These are phyloP conservation scores for Candida coquimbonensis DNA, from an alignment of 805 yeast genomes.

Conservation along the genomic window DNA sequence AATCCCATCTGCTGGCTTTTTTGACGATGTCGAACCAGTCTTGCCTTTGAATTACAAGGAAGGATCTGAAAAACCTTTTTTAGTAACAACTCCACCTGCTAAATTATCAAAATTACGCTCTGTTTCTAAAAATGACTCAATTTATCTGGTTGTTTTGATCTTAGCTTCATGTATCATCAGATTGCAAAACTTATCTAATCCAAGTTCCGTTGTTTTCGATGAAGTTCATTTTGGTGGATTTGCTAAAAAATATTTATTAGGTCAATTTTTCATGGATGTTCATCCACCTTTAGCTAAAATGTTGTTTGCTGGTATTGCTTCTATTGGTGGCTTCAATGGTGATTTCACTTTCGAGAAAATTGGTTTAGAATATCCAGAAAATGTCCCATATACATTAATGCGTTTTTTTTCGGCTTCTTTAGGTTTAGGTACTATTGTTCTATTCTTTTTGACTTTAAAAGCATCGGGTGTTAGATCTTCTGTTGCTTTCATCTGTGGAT, in stretches of 20 bases:
- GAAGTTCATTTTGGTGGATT: conserved; percentile 98
- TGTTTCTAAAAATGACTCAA: conserved; percentile 32
- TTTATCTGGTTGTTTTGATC: conserved; percentile 37
- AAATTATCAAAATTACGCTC: conserved; percentile 35
- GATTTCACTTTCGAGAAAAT: conserved; percentile 60
- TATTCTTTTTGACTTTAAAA: conserved; percentile 63
- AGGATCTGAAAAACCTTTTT: conserved; percentile 49
- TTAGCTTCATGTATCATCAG: conserved; percentile 53
- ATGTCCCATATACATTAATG: conserved; percentile 60
- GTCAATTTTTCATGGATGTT: conserved; percentile 62
- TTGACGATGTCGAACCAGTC: conserved; percentile 26
- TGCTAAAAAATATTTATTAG: conserved; percentile 70
- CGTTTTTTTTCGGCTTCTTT: conserved; percentile 61
- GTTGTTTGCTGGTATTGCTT: conserved; percentile 65
- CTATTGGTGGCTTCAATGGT: conserved; percentile 65
- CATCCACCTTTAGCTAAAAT: conserved; percentile 79
- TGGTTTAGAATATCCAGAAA: conserved; percentile 53
- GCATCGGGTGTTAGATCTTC: conserved; percentile 63
- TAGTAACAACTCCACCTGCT: conserved; percentile 44
- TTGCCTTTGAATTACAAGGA: conserved; percentile 39
- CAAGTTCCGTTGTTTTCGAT: conserved; percentile 82
- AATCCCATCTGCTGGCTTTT: neutral
- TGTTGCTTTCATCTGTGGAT: conserved; percentile 51
- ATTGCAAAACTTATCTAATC: conserved; percentile 51
- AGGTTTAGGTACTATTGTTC: conserved; percentile 61